Percentiles rank a stretch among this genome's conserved stretches.
Evolutionary conservation across 2,329 filamentous ascomycete genomes (phyloP).

Genomic region (Fusarium algeriense): DNA sequence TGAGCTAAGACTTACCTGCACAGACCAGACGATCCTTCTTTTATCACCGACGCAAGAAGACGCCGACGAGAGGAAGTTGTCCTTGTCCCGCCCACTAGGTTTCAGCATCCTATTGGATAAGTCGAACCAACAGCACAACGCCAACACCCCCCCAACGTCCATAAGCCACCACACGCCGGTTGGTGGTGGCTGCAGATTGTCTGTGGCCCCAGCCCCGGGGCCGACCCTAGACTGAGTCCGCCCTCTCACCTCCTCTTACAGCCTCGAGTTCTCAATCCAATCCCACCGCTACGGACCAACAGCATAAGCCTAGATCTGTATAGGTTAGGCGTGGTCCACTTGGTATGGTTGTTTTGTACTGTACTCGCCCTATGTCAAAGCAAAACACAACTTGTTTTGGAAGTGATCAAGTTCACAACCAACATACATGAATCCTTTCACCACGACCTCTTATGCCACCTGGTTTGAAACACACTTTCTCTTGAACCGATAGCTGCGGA

Average conservation of each 20-base stretch:
- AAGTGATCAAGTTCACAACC: conserved; percentile 16
- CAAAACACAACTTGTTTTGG: conserved; percentile 36
- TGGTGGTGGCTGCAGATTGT: conserved; percentile 38
- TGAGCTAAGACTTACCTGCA: conserved; percentile 18
- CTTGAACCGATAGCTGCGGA: not conserved
- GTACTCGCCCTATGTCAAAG: conserved; percentile 30
- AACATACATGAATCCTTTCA: conserved; percentile 31
- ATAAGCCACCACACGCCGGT: conserved; percentile 1
- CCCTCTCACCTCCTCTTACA: conserved; percentile 10
- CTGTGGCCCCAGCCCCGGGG: conserved; percentile 36
- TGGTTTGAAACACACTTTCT: not conserved
- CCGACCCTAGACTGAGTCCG: conserved; percentile 40
- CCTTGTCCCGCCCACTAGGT: conserved; percentile 24
- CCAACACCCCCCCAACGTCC: conserved; percentile 21
- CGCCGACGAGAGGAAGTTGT: conserved; percentile 25
- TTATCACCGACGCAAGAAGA: conserved; percentile 36
- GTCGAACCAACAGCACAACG: conserved; percentile 33
- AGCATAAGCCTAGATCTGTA: conserved; percentile 29
- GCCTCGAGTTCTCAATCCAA: conserved; percentile 9
- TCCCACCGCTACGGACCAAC: conserved; percentile 43
- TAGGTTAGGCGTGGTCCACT: conserved; percentile 24
- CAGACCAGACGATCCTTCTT: conserved; percentile 24
- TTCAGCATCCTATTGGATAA: conserved; percentile 24
- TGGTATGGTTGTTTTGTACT: conserved; percentile 4
- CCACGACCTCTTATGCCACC: conserved; percentile 22